Evolutionary conservation across 1,284 basidiomycete genomes (phyloP).

Genomic region (Marasmius oreades): DNA sequence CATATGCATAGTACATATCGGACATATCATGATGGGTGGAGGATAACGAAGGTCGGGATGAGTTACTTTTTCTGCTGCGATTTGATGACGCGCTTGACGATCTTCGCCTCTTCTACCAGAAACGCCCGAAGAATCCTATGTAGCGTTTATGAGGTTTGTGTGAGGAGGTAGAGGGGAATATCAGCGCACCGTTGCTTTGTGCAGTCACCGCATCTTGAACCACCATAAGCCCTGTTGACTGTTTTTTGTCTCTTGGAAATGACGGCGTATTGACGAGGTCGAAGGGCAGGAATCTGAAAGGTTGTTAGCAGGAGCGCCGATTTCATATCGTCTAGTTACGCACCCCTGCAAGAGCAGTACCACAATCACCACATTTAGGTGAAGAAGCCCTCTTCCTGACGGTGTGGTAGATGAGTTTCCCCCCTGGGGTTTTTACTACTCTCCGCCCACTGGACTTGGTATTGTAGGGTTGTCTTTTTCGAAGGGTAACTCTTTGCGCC

Average conservation of each 20-base stretch:
- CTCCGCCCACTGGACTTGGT: slow-evolving; percentile 95
- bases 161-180: neutral
- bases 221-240: slow-evolving; percentile 91
- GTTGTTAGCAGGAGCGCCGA: neutral
- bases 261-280: slow-evolving; percentile 89
- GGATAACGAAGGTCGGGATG: neutral
- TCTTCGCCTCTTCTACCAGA: slow-evolving; percentile 99
- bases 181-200: slow-evolving; percentile 81
- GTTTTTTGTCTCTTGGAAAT: slow-evolving; percentile 96
- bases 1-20: too few species aligned
- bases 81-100: slow-evolving; percentile 99
- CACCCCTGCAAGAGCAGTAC: slow-evolving; percentile 87
- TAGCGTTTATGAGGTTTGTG: neutral
- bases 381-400: slow-evolving; percentile 82
- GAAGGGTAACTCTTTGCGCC: slow-evolving; percentile 99
- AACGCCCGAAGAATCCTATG: slow-evolving; percentile 94
- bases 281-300: slow-evolving; percentile 84
- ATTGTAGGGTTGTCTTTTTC: slow-evolving; percentile 99
- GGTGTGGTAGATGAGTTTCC: slow-evolving; percentile 89
- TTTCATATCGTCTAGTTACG: slow-evolving; percentile 30
- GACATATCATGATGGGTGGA: neutral
- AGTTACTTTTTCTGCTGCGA: slow-evolving; percentile 55
- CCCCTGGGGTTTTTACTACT: slow-evolving; percentile 96
- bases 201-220: slow-evolving; percentile 91
- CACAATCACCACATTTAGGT: slow-evolving; percentile 98